These are phyloP conservation scores for Cadophora gregata DNA, from an alignment of 2,329 filamentous ascomycete genomes.

Conservation along the genomic window DNA sequence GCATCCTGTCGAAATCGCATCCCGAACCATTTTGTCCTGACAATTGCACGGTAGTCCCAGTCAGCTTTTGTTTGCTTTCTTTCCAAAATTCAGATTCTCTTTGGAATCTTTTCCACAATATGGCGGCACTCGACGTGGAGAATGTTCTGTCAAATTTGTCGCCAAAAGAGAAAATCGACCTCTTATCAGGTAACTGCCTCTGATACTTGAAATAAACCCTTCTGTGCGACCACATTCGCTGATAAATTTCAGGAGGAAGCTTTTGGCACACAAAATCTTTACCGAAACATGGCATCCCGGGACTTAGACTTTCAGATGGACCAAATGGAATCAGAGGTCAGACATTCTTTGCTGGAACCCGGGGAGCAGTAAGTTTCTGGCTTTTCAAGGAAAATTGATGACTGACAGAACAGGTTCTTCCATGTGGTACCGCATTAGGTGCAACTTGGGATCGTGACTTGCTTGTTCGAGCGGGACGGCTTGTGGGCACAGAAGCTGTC, in stretches of 20 bases:
- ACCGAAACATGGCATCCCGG: conserved; percentile 37
- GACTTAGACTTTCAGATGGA: conserved; percentile 41
- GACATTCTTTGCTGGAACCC: conserved; percentile 45
- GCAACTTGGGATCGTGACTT: neutral
- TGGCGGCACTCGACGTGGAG: neutral
- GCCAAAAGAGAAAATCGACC: neutral
- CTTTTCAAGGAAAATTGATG: neutral
- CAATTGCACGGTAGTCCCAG: neutral
- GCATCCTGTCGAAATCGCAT: too few relatives aligned
- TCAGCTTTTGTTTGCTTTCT: neutral
- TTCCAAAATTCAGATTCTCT: neutral
- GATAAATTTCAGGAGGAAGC: conserved; percentile 23
- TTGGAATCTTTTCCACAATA: neutral
- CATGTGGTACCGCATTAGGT: neutral
- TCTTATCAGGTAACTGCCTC: neutral
- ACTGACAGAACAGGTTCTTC: neutral
- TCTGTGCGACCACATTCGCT: neutral
- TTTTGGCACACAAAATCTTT: conserved; percentile 41
- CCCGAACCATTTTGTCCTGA: too few relatives aligned
- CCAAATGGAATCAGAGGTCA: conserved; percentile 42
- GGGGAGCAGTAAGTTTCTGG: conserved; percentile 43
- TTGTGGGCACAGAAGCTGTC: conserved; percentile 69
- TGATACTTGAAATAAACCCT: neutral
- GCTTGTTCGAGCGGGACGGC: conserved; percentile 42
- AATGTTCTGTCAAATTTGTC: neutral